These are phyloP conservation scores for Phaseolus lunatus DNA, from an alignment of 306 rosid genomes.

Conservation along the genomic window DNA sequence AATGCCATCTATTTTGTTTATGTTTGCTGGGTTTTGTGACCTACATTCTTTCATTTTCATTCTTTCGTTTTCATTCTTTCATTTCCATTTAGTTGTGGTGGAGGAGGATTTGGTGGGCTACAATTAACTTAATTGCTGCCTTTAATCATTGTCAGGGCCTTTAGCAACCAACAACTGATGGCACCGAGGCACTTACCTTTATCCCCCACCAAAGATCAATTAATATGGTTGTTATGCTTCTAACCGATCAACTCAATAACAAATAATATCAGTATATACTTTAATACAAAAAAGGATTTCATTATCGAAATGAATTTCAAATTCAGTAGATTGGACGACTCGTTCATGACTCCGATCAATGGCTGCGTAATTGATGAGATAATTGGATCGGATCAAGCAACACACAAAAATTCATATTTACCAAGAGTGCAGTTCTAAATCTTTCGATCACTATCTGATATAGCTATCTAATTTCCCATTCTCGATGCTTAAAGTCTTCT, in stretches of 20 bases:
- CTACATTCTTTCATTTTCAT: constrained; percentile 15
- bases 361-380: too few relatives aligned
- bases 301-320: too few relatives aligned
- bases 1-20: constrained; percentile 6
- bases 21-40: constrained; percentile 30
- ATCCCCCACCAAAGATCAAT: constrained; percentile 15
- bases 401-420: too few relatives aligned
- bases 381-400: too few relatives aligned
- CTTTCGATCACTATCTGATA: too few relatives aligned
- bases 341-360: too few relatives aligned
- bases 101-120: constrained; percentile 55
- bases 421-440: too few relatives aligned
- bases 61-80: constrained; percentile 17
- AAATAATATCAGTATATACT: not conserved
- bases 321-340: too few relatives aligned
- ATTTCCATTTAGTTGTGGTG: constrained; percentile 43
- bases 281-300: too few relatives aligned
- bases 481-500: too few relatives aligned
- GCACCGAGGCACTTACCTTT: constrained; percentile 33
- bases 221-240: constrained; percentile 9
- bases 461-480: too few relatives aligned
- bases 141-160: constrained; percentile 52
- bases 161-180: constrained; percentile 48
- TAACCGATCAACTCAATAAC: constrained; percentile 10
- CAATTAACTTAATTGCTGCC: constrained; percentile 41